Percentiles rank a stretch among this genome's conserved stretches.
Conservation (phyloP, 164 flowering plant genomes). For the Sedum album region DNA sequence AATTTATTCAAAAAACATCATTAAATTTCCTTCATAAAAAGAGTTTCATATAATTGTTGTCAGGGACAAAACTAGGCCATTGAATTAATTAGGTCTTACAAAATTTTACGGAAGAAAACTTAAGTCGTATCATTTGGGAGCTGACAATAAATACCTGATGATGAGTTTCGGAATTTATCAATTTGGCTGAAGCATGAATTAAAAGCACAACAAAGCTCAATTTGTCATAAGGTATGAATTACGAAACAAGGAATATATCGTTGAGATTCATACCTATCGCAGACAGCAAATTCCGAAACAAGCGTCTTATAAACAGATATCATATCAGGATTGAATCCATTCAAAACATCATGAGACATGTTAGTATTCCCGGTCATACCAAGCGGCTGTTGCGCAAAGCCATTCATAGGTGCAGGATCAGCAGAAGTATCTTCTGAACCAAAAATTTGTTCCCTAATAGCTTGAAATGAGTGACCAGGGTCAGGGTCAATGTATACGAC, state of each 20-base stretch:
- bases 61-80: too few species aligned
- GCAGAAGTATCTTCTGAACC: slow-evolving; percentile 18
- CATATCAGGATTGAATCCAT: slow-evolving; percentile 55
- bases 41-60: too few species aligned
- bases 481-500: slow-evolving; percentile 52
- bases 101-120: too few species aligned
- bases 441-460: slow-evolving; percentile 44
- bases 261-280: slow-evolving; percentile 32
- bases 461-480: slow-evolving; percentile 75
- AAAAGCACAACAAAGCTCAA: too few species aligned
- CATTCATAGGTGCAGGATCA: slow-evolving; percentile 41
- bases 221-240: too few species aligned
- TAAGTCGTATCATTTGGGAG: too few species aligned
- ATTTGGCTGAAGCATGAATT: too few species aligned
- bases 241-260: too few species aligned
- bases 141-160: too few species aligned
- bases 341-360: slow-evolving; percentile 58
- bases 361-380: slow-evolving; percentile 18
- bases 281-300: slow-evolving; percentile 57
- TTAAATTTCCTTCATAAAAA: too few species aligned
- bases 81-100: too few species aligned
- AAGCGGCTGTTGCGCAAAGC: slow-evolving; percentile 72
- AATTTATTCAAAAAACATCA: background rate
- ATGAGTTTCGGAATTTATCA: too few species aligned
- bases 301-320: slow-evolving; percentile 58